Evolutionary conservation across 1,284 basidiomycete genomes (phyloP).

Genomic region (Phellinidium pouzarii): DNA sequence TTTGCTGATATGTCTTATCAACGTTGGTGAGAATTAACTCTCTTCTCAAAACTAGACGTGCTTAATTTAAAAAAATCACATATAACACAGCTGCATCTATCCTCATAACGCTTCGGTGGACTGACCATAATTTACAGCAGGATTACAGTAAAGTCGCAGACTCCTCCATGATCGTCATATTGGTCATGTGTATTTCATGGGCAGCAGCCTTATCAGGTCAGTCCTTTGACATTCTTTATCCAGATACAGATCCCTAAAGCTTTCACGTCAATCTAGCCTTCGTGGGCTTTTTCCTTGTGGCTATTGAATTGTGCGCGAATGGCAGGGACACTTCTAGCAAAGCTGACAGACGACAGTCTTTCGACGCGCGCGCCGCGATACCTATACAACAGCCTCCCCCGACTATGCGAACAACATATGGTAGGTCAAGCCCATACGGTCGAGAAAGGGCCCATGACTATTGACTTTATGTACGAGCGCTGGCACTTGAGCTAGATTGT

Average conservation of each 20-base stretch:
- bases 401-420: constrained; percentile 8
- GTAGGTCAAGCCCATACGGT: too few relatives aligned
- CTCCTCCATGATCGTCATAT: constrained; percentile 4
- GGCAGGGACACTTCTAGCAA: neutral
- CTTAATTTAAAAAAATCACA: too few relatives aligned
- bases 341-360: too few relatives aligned
- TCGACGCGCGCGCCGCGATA: constrained; percentile 1
- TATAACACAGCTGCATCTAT: constrained; percentile 7
- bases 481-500: too few relatives aligned
- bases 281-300: constrained; percentile 24
- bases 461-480: too few relatives aligned
- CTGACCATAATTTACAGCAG: neutral
- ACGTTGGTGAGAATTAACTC: constrained; percentile 1
- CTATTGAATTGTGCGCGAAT: constrained; percentile 21
- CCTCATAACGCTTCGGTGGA: constrained; percentile 10
- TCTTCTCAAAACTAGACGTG: neutral
- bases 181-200: constrained; percentile 17
- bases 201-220: constrained; percentile 9
- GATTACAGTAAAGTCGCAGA: constrained; percentile 15
- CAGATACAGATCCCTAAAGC: neutral
- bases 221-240: constrained; percentile 4
- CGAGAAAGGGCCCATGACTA: too few relatives aligned
- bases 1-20: constrained; percentile 1
- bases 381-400: constrained; percentile 11
- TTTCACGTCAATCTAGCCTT: constrained; percentile 18